A percentile compares a stretch with the other conserved stretches of the same genome.
Conservation (phyloP, 768 basidiomycete species). For the Paxillus rubicundulus region DNA sequence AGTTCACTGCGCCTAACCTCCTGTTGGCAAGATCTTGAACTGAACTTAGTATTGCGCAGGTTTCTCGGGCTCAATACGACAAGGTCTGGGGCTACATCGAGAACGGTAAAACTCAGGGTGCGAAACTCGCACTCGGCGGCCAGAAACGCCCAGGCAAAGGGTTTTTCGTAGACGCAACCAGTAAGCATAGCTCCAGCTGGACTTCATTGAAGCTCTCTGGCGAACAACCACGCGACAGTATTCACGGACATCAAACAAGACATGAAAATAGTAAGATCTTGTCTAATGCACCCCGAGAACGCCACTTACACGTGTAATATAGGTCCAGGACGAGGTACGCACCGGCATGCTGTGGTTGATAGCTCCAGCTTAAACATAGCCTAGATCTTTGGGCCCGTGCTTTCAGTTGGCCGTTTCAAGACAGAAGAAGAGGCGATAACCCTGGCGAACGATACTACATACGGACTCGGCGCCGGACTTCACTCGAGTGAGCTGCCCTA, state of each 20-base stretch:
- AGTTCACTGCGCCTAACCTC: constrained; percentile 22
- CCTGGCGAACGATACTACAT: constrained; percentile 84
- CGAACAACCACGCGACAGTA: constrained; percentile 43
- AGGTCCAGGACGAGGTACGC: constrained; percentile 34
- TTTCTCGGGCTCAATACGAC: constrained; percentile 83
- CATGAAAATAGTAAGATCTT: constrained; percentile 77
- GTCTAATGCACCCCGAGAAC: background rate
- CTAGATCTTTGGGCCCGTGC: constrained; percentile 94
- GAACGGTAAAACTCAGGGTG: constrained; percentile 79
- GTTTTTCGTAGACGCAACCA: constrained; percentile 87
- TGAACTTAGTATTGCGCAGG: constrained; percentile 39
- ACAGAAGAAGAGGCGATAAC: constrained; percentile 84
- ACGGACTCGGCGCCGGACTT: constrained; percentile 89
- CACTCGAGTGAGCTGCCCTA: constrained; percentile 67
- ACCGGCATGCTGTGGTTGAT: constrained; percentile 4
- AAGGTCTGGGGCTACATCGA: constrained; percentile 88
- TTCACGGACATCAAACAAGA: constrained; percentile 74
- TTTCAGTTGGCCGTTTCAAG: constrained; percentile 77
- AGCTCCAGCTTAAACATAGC: constrained; percentile 9
- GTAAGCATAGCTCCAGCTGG: constrained; percentile 41
- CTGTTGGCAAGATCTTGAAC: constrained; percentile 1
- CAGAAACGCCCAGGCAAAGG: constrained; percentile 73
- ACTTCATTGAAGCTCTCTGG: constrained; percentile 3
- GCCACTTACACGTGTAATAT: constrained; percentile 23
- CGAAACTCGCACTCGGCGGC: constrained; percentile 77